Evolutionary conservation across 2,329 filamentous ascomycete genomes (phyloP), one percentile per base, ranked within the genome.

Genomic region (Magnaporthiopsis rhizophila): DNA sequence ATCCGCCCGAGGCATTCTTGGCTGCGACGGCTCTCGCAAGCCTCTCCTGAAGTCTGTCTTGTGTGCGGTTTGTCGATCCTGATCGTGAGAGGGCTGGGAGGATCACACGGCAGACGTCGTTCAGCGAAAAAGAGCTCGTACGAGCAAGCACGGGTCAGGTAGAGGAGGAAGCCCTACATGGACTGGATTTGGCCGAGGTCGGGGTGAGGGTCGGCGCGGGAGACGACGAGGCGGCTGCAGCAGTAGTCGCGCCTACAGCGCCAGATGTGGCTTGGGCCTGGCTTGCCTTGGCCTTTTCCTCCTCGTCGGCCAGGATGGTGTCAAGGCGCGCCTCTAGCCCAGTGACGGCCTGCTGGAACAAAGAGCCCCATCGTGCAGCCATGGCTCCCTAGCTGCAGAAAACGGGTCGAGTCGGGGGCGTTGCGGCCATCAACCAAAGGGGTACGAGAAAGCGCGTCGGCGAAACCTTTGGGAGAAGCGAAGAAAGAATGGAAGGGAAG

Each of bases 251-350:
- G 50, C n/a, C 26, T 28, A 45, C 60, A 24, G 71, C 69, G 56
- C 71, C 73, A 64, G 72, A 64, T n/a, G 71, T 72, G 64, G 73
- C 68, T 68, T 64, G 50, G 32, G 67, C 30, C 63, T 66, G 65
- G 15, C 65, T 15, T 15, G 32, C 60, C 63, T 68, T 69, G 28
- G 61, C 64, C 11, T 76, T 75, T 61, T 85, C 84, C 58, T 89
- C 86, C 64, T 91, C 87, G 69, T 97, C 93, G 64, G 92, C 87
- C 66, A 99, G 83, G 65, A 99, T 96, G 62, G 86, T 93, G 75
- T 99, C 95, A 66, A 99, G 84, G 58, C 91, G 88, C 66, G 93
- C 96, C 78, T 99, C 95, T 65, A 99, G 90, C 66, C 93, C 93
- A 64, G 93, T 92, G 66, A 98, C 92, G 68, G 94, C 93, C 76